These are phyloP conservation scores for Syzygium jambos DNA, from an alignment of 345 rosid genomes.

Conservation along the genomic window DNA sequence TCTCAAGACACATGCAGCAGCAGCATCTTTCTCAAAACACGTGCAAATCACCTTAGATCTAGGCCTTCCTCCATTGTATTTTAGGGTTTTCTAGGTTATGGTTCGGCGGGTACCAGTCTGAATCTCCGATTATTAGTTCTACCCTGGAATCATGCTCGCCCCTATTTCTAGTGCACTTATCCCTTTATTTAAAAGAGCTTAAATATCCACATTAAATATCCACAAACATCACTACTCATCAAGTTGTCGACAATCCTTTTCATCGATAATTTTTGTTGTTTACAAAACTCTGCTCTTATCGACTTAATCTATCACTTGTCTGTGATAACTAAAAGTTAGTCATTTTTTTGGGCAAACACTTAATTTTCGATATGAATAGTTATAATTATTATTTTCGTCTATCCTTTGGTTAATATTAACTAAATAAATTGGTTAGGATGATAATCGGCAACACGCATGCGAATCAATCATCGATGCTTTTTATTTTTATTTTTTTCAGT, in stretches of 20 bases:
- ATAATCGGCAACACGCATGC: background rate
- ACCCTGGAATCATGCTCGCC: too few species aligned
- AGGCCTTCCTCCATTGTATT: constrained; percentile 92
- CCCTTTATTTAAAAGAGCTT: background rate
- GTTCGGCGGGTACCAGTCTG: too few species aligned
- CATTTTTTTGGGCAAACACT: background rate
- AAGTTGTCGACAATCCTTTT: too few species aligned
- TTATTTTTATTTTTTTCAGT: background rate
- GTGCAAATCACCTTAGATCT: constrained; percentile 54
- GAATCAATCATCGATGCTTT: background rate
- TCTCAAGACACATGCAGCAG: constrained; percentile 90
- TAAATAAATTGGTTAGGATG: background rate
- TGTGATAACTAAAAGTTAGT: background rate
- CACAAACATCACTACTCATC: background rate
- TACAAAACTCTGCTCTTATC: background rate
- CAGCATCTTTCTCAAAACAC: constrained; percentile 35
- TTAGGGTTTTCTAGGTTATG: constrained; percentile 12
- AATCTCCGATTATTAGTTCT: too few species aligned
- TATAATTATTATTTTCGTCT: background rate
- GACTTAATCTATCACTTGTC: background rate
- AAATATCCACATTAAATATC: too few species aligned
- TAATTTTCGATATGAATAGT: background rate
- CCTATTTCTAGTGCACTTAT: too few species aligned
- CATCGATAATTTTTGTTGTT: background rate
- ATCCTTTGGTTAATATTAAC: background rate